Conservation (phyloP, 257 asterid species). For the Eucommia ulmoides region DNA sequence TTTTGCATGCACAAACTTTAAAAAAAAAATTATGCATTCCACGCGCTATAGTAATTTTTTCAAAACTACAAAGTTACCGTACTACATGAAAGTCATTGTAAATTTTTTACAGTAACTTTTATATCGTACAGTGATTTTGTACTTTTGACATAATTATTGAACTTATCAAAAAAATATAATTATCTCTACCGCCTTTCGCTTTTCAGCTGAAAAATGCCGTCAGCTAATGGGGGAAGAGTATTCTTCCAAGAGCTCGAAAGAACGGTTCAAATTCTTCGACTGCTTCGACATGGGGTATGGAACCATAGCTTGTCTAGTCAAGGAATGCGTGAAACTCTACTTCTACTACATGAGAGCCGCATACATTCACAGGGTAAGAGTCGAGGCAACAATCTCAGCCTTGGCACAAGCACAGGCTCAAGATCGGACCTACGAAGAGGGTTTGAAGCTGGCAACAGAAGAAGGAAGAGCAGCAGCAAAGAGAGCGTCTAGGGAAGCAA, state of each 20-base stretch:
- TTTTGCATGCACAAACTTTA: too few relatives aligned
- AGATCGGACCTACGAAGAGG: slow-evolving; percentile 16
- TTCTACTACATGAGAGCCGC: slow-evolving; percentile 36
- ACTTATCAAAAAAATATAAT: too few relatives aligned
- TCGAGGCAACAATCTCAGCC: slow-evolving; percentile 25
- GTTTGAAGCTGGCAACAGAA: slow-evolving; percentile 19
- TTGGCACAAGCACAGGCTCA: slow-evolving; percentile 16
- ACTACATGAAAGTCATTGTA: not conserved
- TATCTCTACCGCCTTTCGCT: not conserved
- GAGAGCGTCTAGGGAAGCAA: slow-evolving; percentile 25
- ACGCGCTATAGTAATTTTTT: not conserved
- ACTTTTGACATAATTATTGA: not conserved
- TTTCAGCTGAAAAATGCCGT: slow-evolving; percentile 39
- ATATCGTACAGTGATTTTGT: not conserved
- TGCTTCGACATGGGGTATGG: slow-evolving; percentile 51
- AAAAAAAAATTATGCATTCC: too few relatives aligned
- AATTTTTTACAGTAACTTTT: not conserved
- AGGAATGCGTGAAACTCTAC: slow-evolving; percentile 30
- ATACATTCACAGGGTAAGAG: slow-evolving; percentile 26
- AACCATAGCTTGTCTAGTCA: slow-evolving; percentile 32
- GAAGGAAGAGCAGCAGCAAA: slow-evolving; percentile 28
- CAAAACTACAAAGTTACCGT: not conserved
- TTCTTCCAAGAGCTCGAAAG: slow-evolving; percentile 19
- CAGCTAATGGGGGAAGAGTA: slow-evolving; percentile 27
- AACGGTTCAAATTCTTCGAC: slow-evolving; percentile 34